Evolutionary conservation across 176 grass and related monocot species (phyloP).

Genomic region (Pontederia paniculata): DNA sequence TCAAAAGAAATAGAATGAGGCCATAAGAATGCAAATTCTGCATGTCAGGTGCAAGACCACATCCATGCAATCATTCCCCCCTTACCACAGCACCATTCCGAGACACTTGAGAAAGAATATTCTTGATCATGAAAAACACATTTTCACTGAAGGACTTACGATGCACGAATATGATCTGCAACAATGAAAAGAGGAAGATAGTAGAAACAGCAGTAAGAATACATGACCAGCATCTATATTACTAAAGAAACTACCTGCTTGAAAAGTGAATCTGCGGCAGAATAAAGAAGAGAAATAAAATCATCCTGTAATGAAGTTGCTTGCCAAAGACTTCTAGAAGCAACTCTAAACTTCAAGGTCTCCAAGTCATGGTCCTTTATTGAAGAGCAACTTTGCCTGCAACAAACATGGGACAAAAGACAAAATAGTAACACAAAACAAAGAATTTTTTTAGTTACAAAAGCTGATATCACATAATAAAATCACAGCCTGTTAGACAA

Average conservation of each 20-base stretch:
- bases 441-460: too few relatives aligned
- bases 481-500: too few relatives aligned
- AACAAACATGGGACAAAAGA: conserved; percentile 1
- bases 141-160: conserved; percentile 59
- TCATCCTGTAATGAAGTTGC: conserved; percentile 26
- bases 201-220: conserved; percentile 11
- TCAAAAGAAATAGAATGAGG: too few relatives aligned
- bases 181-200: conserved; percentile 4
- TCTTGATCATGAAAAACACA: conserved; percentile 35
- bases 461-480: too few relatives aligned
- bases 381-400: conserved; percentile 37
- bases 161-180: conserved; percentile 70
- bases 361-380: conserved; percentile 61
- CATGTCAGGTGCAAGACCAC: too few relatives aligned
- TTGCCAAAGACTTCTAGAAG: conserved; percentile 72
- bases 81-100: conserved; percentile 42
- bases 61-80: not conserved
- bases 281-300: conserved; percentile 41
- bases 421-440: too few relatives aligned
- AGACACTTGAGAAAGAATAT: conserved; percentile 33
- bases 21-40: too few relatives aligned
- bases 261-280: conserved; percentile 66
- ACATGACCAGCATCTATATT: conserved; percentile 17
- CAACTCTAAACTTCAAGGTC: conserved; percentile 58
- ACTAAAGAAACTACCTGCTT: conserved; percentile 45